Evolutionary conservation across 2,329 filamentous ascomycete genomes (phyloP).

Genomic region (Aspergillus persii): DNA sequence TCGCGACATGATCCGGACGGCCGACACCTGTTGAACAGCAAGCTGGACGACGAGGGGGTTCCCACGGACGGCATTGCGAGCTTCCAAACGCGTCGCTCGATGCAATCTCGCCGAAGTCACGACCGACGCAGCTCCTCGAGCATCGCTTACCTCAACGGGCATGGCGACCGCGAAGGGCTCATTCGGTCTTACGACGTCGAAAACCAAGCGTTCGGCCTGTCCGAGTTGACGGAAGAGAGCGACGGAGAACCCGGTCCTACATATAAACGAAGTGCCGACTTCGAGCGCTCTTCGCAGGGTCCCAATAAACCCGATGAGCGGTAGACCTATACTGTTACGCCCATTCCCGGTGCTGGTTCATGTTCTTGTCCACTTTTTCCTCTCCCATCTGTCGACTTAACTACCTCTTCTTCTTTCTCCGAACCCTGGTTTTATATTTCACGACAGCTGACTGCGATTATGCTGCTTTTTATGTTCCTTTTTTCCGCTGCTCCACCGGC

Average conservation of each 20-base stretch:
- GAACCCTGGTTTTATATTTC: background rate
- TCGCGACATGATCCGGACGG: slow-evolving; percentile 88
- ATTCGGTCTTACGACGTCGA: slow-evolving; percentile 91
- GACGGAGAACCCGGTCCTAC: slow-evolving; percentile 52
- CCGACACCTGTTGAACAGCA: slow-evolving; percentile 61
- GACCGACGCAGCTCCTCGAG: slow-evolving; percentile 64
- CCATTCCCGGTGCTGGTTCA: background rate
- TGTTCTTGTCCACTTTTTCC: slow-evolving; percentile 6
- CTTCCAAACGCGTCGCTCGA: slow-evolving; percentile 84
- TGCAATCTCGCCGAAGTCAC: slow-evolving; percentile 78
- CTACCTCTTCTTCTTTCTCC: slow-evolving; percentile 14
- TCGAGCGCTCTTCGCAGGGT: slow-evolving; percentile 24
- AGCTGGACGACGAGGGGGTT: slow-evolving; percentile 61
- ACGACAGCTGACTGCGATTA: background rate
- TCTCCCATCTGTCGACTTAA: slow-evolving; percentile 19
- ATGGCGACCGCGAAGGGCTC: slow-evolving; percentile 72
- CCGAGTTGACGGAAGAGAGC: slow-evolving; percentile 74
- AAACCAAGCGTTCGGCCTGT: slow-evolving; percentile 70
- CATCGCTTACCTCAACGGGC: slow-evolving; percentile 55
- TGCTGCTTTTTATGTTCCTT: background rate
- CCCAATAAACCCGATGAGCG: slow-evolving; percentile 33
- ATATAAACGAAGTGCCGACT: slow-evolving; percentile 27
- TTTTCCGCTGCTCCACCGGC: slow-evolving; percentile 9
- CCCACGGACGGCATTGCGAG: slow-evolving; percentile 90
- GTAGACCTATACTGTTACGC: slow-evolving; percentile 23